Evolutionary conservation across 2,329 filamentous ascomycete species (phyloP).

Genomic region (Delphinella strobiligena): DNA sequence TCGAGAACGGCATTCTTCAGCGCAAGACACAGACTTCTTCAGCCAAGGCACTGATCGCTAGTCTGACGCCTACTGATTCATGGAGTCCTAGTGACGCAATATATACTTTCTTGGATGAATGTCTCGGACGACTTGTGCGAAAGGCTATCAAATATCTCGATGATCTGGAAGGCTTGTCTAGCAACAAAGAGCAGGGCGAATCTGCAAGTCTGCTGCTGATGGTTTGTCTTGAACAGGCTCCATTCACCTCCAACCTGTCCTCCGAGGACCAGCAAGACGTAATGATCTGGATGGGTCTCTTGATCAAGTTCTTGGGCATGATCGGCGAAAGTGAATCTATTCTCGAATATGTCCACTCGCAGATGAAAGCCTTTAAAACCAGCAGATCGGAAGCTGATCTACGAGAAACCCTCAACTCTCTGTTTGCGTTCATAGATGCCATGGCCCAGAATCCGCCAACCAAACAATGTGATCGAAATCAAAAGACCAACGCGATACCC

Average conservation of each 20-base stretch:
- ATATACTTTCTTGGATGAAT: slow-evolving; percentile 72
- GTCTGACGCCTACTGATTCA: slow-evolving; percentile 16
- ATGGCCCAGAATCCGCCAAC: no score
- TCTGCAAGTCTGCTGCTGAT: slow-evolving; percentile 54
- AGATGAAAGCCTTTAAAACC: not conserved
- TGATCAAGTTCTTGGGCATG: slow-evolving; percentile 12
- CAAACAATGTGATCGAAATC: not conserved
- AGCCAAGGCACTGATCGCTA: slow-evolving; percentile 36
- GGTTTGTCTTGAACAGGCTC: slow-evolving; percentile 65
- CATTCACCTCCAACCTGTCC: slow-evolving; percentile 45
- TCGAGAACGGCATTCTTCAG: slow-evolving; percentile 56
- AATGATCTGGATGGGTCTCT: slow-evolving; percentile 10
- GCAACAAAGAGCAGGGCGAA: slow-evolving; percentile 16
- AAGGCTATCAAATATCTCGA: slow-evolving; percentile 79
- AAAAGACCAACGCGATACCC: not conserved
- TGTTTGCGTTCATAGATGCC: no score
- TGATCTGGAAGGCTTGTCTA: slow-evolving; percentile 41
- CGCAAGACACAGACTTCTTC: slow-evolving; percentile 25
- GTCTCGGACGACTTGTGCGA: slow-evolving; percentile 59
- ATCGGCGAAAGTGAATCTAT: slow-evolving; percentile 6
- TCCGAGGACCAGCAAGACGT: slow-evolving; percentile 9
- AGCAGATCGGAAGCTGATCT: not conserved
- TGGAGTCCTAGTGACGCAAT: slow-evolving; percentile 23
- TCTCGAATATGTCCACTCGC: not conserved
- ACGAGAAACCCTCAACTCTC: not conserved